phyloP scores from a whole-genome alignment of 2,329 filamentous ascomycete genomes.

The Chaetothyriales sp. region DNA sequence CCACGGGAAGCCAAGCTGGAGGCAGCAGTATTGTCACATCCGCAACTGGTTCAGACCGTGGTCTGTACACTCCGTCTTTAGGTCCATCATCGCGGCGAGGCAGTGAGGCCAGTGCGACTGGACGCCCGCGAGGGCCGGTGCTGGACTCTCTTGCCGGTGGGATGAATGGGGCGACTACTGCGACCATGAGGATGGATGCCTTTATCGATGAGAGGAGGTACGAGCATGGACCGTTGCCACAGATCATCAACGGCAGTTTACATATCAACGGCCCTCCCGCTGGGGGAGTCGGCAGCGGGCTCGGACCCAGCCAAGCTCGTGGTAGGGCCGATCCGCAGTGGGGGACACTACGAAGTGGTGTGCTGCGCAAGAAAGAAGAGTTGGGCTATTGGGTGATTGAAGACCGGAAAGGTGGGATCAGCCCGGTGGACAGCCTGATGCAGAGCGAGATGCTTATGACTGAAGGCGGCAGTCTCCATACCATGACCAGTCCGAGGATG shows the following conservation, averaged over 20 bases:
- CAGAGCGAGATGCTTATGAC: slow-evolving; percentile 11
- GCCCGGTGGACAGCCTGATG: slow-evolving; percentile 12
- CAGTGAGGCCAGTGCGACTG: slow-evolving; percentile 38
- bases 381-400: slow-evolving; percentile 19
- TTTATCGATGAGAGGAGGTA: slow-evolving; percentile 50
- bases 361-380: slow-evolving; percentile 16
- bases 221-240: slow-evolving; percentile 14
- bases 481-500: not conserved
- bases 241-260: slow-evolving; percentile 15
- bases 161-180: slow-evolving; percentile 21
- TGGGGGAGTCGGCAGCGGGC: slow-evolving; percentile 22
- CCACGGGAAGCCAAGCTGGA: slow-evolving; percentile 11
- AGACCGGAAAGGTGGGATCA: slow-evolving; percentile 10
- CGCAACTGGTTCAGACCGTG: slow-evolving; percentile 12
- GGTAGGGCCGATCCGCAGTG: slow-evolving; percentile 3
- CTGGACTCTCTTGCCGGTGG: slow-evolving; percentile 60
- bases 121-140: slow-evolving; percentile 25
- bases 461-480: not conserved
- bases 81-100: slow-evolving; percentile 25
- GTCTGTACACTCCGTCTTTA: slow-evolving; percentile 13
- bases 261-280: slow-evolving; percentile 13
- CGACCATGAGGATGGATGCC: slow-evolving; percentile 86
- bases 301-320: slow-evolving; percentile 16
- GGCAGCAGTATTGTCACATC: slow-evolving; percentile 13
- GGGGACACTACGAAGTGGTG: not conserved